phyloP scores from a whole-genome alignment of 2,329 filamentous ascomycete species.

The Colletotrichum kahawae region DNA sequence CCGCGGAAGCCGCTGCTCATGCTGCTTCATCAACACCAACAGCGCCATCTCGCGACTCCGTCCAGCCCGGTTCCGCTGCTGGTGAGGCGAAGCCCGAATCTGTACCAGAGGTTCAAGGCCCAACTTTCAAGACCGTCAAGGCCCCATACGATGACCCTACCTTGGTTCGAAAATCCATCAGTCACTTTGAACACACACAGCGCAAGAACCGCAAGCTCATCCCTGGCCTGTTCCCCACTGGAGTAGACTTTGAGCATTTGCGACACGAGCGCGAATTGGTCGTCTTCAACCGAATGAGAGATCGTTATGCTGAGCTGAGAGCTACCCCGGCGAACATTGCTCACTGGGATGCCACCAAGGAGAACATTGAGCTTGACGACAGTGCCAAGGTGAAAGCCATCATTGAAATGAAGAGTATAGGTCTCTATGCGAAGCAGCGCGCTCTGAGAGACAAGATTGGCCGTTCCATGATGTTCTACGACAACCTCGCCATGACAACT shows the following conservation, averaged over 20 bases:
- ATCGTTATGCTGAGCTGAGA: constrained; percentile 84
- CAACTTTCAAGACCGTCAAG: constrained; percentile 74
- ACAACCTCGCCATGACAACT: constrained; percentile 96
- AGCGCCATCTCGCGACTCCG: constrained; percentile 20
- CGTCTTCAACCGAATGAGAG: constrained; percentile 87
- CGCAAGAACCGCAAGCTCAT: constrained; percentile 81
- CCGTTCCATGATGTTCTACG: constrained; percentile 91
- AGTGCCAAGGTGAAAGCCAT: constrained; percentile 85
- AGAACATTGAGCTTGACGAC: constrained; percentile 73
- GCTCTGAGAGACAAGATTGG: constrained; percentile 85
- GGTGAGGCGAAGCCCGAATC: constrained; percentile 41
- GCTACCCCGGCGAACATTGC: constrained; percentile 84
- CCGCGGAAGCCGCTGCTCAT: constrained; percentile 50
- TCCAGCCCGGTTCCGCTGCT: constrained; percentile 40
- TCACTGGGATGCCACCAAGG: constrained; percentile 82
- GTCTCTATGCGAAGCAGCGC: constrained; percentile 86
- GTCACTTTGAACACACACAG: constrained; percentile 78
- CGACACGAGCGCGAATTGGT: constrained; percentile 87
- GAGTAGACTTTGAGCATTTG: constrained; percentile 85
- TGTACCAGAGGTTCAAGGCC: constrained; percentile 37
- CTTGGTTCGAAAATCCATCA: constrained; percentile 65
- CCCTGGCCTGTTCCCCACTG: constrained; percentile 86
- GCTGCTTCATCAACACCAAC: constrained; percentile 34
- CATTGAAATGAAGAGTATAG: constrained; percentile 94
- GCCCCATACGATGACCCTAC: constrained; percentile 67